These are phyloP conservation scores for Apiospora sp. DNA, from an alignment of 2,329 filamentous ascomycete genomes.

Conservation along the genomic window DNA sequence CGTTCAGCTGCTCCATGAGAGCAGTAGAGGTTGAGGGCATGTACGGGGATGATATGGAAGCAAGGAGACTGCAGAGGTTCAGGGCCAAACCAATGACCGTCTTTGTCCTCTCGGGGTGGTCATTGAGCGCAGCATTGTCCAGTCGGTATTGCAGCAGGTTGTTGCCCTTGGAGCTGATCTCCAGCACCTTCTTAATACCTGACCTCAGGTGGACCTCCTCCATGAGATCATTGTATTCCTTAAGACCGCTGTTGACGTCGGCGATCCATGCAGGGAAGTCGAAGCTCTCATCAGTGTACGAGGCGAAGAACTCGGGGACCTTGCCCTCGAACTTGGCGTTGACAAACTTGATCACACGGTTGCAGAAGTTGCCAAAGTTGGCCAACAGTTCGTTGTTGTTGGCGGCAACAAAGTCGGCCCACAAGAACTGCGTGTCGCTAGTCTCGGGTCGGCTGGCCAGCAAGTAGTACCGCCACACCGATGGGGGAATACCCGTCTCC, in stretches of 20 bases:
- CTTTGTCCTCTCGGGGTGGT: slow-evolving; percentile 46
- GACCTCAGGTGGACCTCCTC: slow-evolving; percentile 66
- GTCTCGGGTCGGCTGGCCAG: slow-evolving; percentile 76
- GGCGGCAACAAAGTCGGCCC: slow-evolving; percentile 72
- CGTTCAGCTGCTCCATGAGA: slow-evolving; percentile 71
- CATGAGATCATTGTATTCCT: slow-evolving; percentile 62
- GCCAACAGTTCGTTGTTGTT: slow-evolving; percentile 78
- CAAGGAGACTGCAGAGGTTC: slow-evolving; percentile 73
- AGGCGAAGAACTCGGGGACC: slow-evolving; percentile 67
- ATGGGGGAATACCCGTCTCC: slow-evolving; percentile 72
- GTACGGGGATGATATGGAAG: slow-evolving; percentile 72
- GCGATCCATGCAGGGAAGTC: slow-evolving; percentile 51
- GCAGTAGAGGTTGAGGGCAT: slow-evolving; percentile 69
- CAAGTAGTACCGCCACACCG: slow-evolving; percentile 81
- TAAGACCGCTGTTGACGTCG: slow-evolving; percentile 57
- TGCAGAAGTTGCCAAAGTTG: slow-evolving; percentile 74
- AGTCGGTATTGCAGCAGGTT: slow-evolving; percentile 55
- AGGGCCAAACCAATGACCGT: slow-evolving; percentile 68
- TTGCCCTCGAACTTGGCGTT: slow-evolving; percentile 77
- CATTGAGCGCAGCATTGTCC: slow-evolving; percentile 49
- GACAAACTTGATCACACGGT: slow-evolving; percentile 77
- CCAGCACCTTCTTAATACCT: slow-evolving; percentile 67
- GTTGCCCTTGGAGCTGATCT: slow-evolving; percentile 70
- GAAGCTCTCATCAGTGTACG: slow-evolving; percentile 63
- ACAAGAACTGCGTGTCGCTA: slow-evolving; percentile 77